A percentile compares a stretch with the other conserved stretches of the same genome.
These are phyloP conservation scores for Erodium trifolium DNA, from an alignment of 441 rosid genomes.

Conservation along the genomic window DNA sequence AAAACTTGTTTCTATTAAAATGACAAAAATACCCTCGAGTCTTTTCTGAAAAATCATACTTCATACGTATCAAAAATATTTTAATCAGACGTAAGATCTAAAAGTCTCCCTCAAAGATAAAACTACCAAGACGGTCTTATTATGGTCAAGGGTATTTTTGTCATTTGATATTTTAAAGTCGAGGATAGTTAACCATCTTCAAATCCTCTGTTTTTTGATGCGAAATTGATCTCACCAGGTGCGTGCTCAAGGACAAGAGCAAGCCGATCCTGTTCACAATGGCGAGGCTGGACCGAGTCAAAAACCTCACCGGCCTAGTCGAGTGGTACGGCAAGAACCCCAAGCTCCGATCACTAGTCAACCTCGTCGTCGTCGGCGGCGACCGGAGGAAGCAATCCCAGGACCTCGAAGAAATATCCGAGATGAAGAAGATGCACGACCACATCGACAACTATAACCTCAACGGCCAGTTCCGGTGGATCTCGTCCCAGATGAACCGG, in stretches of 20 bases:
- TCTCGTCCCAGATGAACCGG: slow-evolving; percentile 85
- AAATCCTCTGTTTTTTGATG: no score
- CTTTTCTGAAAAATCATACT: no score
- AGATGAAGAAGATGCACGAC: slow-evolving; percentile 72
- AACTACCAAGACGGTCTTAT: no score
- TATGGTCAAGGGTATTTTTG: no score
- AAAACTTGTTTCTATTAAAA: no score
- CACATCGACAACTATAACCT: slow-evolving; percentile 64
- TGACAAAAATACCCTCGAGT: no score
- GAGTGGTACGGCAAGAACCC: slow-evolving; percentile 87
- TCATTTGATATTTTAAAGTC: no score
- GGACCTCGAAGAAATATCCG: slow-evolving; percentile 71
- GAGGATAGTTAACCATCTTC: no score
- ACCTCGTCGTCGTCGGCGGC: slow-evolving; percentile 89
- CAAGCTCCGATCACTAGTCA: slow-evolving; percentile 51
- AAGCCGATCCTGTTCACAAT: slow-evolving; percentile 88
- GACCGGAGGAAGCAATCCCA: slow-evolving; percentile 75
- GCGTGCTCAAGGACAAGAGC: slow-evolving; percentile 62
- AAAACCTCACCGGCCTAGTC: slow-evolving; percentile 75
- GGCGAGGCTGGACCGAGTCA: slow-evolving; percentile 94
- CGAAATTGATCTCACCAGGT: slow-evolving; percentile 25
- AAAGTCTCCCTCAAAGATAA: no score
- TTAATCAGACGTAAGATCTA: no score
- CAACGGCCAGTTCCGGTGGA: slow-evolving; percentile 87
- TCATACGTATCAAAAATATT: no score